These are phyloP conservation scores for Corniculantispora saksenae DNA, from an alignment of 2,329 filamentous ascomycete genomes.

Conservation along the genomic window DNA sequence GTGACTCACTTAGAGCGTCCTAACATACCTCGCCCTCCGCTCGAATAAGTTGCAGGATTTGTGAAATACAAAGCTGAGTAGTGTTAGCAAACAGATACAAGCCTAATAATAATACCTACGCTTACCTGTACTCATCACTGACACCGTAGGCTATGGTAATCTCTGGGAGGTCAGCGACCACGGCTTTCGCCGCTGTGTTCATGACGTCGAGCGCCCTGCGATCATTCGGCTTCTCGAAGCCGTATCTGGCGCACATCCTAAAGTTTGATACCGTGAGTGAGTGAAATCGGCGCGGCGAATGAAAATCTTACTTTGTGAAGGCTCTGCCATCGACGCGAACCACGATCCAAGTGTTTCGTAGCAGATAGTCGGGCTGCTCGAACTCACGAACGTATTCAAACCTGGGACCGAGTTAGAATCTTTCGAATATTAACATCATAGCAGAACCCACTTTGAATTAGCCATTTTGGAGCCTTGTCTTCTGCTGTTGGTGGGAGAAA, in stretches of 20 bases:
- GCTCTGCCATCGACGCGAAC: conserved; percentile 91
- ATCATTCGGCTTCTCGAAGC: conserved; percentile 92
- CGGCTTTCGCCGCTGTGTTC: conserved; percentile 86
- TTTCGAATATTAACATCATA: neutral
- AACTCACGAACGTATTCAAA: conserved; percentile 94
- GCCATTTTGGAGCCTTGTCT: conserved; percentile 39
- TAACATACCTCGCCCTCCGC: conserved; percentile 69
- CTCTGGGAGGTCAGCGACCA: conserved; percentile 81
- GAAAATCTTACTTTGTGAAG: conserved; percentile 76
- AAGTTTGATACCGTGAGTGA: neutral
- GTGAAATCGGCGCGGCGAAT: neutral
- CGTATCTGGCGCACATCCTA: conserved; percentile 80
- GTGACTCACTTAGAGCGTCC: neutral
- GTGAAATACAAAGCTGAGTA: conserved; percentile 75
- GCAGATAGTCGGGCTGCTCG: conserved; percentile 76
- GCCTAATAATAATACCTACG: no score
- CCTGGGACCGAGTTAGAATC: conserved; percentile 45
- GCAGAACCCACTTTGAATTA: conserved; percentile 51
- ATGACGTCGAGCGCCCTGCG: conserved; percentile 83
- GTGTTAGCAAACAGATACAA: neutral
- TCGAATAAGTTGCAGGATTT: conserved; percentile 83
- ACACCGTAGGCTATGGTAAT: conserved; percentile 87
- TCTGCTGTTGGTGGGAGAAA: neutral
- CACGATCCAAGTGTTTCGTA: conserved; percentile 94
- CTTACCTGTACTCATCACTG: conserved; percentile 86